Conservation (phyloP, 1,139 yeast species). For the Pichia sp. region DNA sequence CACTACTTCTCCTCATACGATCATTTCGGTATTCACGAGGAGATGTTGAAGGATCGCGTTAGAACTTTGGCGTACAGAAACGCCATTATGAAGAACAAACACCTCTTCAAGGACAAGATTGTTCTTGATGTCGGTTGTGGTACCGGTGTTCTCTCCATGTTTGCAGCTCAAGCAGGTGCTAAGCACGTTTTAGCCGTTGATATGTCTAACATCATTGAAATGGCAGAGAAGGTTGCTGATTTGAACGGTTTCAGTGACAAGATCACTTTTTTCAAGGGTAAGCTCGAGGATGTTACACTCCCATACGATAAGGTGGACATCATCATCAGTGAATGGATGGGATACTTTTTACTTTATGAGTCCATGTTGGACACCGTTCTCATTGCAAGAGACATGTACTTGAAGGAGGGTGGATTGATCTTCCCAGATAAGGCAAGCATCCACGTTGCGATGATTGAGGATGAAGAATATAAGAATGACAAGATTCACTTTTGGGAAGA, state of each 20-base stretch:
- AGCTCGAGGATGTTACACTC: conserved; percentile 84
- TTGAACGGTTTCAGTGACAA: conserved; percentile 82
- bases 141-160: conserved; percentile 94
- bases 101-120: conserved; percentile 82
- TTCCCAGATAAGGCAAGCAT: conserved; percentile 94
- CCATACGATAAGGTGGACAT: conserved; percentile 85
- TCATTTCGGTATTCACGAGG: conserved; percentile 97
- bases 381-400: conserved; percentile 87
- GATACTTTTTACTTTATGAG: conserved; percentile 91
- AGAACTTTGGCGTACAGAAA: conserved; percentile 90
- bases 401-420: conserved; percentile 68
- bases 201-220: conserved; percentile 92
- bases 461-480: conserved; percentile 87
- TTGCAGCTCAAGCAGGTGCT: conserved; percentile 98
- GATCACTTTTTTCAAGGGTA: conserved; percentile 86
- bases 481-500: conserved; percentile 95
- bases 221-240: conserved; percentile 82
- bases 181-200: conserved; percentile 96
- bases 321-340: conserved; percentile 99
- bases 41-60: conserved; percentile 93
- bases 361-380: conserved; percentile 97
- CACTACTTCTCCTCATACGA: conserved; percentile 95
- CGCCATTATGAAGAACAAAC: conserved; percentile 88
- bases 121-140: conserved; percentile 99
- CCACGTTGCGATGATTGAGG: conserved; percentile 91